Evolutionary conservation across 116 monocot species (phyloP).

Genomic region (Trichopus zeylanicus): DNA sequence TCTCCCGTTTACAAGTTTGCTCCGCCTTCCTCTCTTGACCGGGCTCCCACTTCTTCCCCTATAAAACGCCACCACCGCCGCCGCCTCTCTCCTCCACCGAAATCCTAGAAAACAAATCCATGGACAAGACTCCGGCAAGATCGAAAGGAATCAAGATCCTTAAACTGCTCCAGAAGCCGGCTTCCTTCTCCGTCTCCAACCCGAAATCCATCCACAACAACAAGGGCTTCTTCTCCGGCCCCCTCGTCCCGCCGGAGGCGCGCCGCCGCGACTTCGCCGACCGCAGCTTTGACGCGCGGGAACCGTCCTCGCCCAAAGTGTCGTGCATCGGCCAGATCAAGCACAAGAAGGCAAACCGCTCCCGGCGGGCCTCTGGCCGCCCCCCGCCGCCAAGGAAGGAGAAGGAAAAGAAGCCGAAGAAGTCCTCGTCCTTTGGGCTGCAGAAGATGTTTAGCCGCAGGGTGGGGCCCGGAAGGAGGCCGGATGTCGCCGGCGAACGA

Average conservation of each 20-base stretch:
- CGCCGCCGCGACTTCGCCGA: conserved; percentile 6
- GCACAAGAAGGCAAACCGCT: conserved; percentile 16
- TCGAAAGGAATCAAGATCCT: conserved; percentile 11
- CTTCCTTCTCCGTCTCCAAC: conserved; percentile 22
- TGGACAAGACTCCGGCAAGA: conserved; percentile 8
- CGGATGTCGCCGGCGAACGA: conserved; percentile 2
- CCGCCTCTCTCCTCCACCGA: not conserved
- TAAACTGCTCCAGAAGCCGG: conserved; percentile 16
- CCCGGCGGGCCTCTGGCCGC: not conserved
- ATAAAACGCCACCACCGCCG: not conserved
- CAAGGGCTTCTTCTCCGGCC: conserved; percentile 44
- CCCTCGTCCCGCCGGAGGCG: conserved; percentile 39
- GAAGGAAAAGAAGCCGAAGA: not conserved
- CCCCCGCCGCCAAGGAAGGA: too few relatives aligned
- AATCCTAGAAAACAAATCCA: not conserved
- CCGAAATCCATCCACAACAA: not conserved
- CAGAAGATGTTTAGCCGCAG: conserved; percentile 13
- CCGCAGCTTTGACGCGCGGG: conserved; percentile 4
- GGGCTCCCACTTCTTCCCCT: not conserved
- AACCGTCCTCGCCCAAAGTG: conserved; percentile 77
- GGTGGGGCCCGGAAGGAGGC: not conserved
- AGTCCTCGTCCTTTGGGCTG: not conserved
- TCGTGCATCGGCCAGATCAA: conserved; percentile 44
- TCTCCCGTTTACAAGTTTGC: too few relatives aligned
- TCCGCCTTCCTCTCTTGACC: not conserved